These are phyloP conservation scores for Massariosphaeria phaeospora DNA, from an alignment of 495 filamentous ascomycete genomes.

Conservation along the genomic window DNA sequence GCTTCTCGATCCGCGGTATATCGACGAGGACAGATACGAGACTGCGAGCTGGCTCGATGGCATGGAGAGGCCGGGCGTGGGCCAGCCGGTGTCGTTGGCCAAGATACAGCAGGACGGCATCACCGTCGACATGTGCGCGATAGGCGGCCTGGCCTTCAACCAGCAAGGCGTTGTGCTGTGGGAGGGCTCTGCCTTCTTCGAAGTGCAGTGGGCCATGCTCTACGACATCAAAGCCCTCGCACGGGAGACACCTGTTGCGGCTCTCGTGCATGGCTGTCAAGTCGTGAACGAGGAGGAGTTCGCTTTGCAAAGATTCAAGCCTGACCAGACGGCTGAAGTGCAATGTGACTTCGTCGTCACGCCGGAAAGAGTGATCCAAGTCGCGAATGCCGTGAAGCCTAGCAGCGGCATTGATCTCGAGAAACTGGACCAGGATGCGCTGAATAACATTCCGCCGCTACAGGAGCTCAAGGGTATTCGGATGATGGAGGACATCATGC, in stretches of 20 bases:
- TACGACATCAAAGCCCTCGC: neutral
- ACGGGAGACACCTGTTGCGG: conserved; percentile 3
- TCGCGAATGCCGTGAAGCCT: neutral
- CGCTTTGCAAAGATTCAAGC: neutral
- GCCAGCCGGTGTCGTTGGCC: neutral
- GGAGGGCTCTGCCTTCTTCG: conserved; percentile 1
- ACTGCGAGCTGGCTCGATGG: conserved; percentile 14
- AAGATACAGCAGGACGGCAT: conserved; percentile 6
- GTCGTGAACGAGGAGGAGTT: neutral
- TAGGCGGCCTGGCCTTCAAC: conserved; percentile 2
- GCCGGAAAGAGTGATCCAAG: conserved; percentile 2
- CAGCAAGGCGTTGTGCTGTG: neutral
- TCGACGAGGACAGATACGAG: conserved; percentile 4
- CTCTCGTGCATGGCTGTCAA: conserved; percentile 11
- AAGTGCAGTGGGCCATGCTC: conserved; percentile 17
- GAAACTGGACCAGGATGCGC: neutral
- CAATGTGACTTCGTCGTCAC: conserved; percentile 9
- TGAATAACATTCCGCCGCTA: conserved; percentile 9
- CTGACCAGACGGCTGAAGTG: conserved; percentile 1
- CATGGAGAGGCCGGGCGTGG: conserved; percentile 22
- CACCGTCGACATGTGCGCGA: conserved; percentile 11
- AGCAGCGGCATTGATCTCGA: conserved; percentile 1
- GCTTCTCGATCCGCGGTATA: conserved; percentile 15
- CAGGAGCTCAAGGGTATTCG: conserved; percentile 26
- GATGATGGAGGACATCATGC: conserved; percentile 30